Evolutionary conservation across 2,329 filamentous ascomycete genomes (phyloP), one percentile per base, ranked within the genome.

Genomic region (Colletotrichum scovillei): DNA sequence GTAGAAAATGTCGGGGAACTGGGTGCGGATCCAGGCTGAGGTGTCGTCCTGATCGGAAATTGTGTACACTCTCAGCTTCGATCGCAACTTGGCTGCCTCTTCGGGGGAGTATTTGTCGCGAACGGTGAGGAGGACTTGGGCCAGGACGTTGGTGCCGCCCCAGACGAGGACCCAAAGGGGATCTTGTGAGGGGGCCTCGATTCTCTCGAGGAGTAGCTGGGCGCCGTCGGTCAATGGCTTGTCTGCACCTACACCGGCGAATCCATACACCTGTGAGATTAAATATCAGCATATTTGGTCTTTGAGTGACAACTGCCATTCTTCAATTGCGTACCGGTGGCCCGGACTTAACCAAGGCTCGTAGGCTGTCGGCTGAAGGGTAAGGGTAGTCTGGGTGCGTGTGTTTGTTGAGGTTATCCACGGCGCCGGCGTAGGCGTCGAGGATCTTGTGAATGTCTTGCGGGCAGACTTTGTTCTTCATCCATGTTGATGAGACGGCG

Each of bases 41-140:
- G 86, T 86, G 69, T 91, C 86, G 74, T 91, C 89, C 75, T 91
- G 89, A 75, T 91, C 89, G 6, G 88, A 90, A 67, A 91, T 90
- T 53, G 88, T 81, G 77, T 90, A 90, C 4, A 89, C 83, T 7
- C 87, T 81, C 9, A 90, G 77, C 72, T 85, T 86, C 2, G 80
- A 75, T 1, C 82, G 78, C 30, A 89, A 79, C 1, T 72, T 72
- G 0, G 80, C 78, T 1, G 83, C 79, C 0, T 86, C 82, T 12
- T 62, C 62, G 12, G 77, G 72, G 35, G 79, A 73, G 32, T 60
- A 19, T 38, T 69, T 64, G 14, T 76, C 75, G 77, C n/a, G 77
- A 52, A 87, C 81, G 16, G 84, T 80, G n/a, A 83, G 77, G 14
- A 89, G 81, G 1, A 84, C 86, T 67, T 87, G 84, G 4, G 88